Conservation (phyloP, 305 asterid species). For the Galium porrigens region DNA sequence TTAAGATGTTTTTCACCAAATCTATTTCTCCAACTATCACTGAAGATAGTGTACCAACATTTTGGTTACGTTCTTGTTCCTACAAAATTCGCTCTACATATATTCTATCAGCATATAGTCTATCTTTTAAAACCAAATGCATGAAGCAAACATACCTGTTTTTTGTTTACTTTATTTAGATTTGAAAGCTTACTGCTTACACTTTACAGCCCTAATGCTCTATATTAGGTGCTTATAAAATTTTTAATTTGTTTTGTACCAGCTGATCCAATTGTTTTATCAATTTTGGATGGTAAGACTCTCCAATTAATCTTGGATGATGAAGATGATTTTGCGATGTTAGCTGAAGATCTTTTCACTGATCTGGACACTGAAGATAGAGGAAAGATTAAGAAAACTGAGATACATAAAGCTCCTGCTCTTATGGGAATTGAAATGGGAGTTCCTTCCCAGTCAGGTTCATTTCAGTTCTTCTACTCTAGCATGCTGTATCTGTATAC, state of each 20-base stretch:
- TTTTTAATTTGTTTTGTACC: conserved; percentile 16
- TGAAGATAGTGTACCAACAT: not conserved
- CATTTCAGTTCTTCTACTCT: conserved; percentile 5
- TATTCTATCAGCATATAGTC: not conserved
- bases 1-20: not conserved
- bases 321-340: conserved; percentile 59
- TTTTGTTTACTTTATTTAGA: not conserved
- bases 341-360: conserved; percentile 51
- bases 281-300: conserved; percentile 35
- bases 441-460: conserved; percentile 46
- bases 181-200: not conserved
- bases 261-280: conserved; percentile 40
- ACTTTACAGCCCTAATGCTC: not conserved
- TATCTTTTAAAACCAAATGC: not conserved
- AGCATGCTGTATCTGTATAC: not conserved
- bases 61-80: not conserved
- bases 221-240: conserved; percentile 1
- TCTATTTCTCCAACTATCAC: not conserved
- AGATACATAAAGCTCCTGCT: conserved; percentile 31
- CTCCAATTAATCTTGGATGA: conserved; percentile 37
- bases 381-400: conserved; percentile 42
- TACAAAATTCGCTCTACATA: not conserved
- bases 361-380: conserved; percentile 41
- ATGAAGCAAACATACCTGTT: not conserved
- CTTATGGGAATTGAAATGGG: conserved; percentile 51